phyloP scores from a whole-genome alignment of 208 protist species.

The Blastocrithidia nonstop region DNA sequence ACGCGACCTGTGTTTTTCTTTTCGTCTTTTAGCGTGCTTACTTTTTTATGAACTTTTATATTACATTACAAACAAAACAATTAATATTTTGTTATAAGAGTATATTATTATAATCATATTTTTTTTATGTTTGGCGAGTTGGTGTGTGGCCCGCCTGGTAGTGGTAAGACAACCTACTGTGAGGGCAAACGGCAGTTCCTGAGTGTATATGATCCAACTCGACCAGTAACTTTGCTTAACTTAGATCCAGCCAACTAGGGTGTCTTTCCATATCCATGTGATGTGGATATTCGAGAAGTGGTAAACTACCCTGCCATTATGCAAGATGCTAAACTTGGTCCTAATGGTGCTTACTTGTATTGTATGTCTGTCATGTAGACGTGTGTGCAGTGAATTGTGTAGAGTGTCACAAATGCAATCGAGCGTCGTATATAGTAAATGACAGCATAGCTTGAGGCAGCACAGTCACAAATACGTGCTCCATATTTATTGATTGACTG shows the following conservation, averaged over 20 bases:
- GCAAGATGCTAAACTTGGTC: conserved; percentile 88
- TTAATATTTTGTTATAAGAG: too few relatives aligned
- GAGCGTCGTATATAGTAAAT: conserved; percentile 45
- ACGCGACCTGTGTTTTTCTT: too few relatives aligned
- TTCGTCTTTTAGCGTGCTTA: too few relatives aligned
- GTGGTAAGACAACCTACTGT: conserved; percentile 93
- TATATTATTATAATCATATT: too few relatives aligned
- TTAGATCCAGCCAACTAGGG: conserved; percentile 97
- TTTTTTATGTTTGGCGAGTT: conserved; percentile 94
- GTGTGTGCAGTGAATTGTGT: conserved; percentile 56
- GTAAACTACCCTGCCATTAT: conserved; percentile 86
- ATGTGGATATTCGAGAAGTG: conserved; percentile 89
- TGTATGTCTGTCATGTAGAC: conserved; percentile 91
- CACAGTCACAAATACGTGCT: conserved; percentile 10
- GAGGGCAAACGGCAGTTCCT: conserved; percentile 91
- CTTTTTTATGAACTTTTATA: too few relatives aligned
- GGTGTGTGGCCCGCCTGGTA: conserved; percentile 93
- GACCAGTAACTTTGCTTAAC: conserved; percentile 90
- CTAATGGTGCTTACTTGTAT: conserved; percentile 96
- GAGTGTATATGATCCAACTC: conserved; percentile 69
- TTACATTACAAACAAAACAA: too few relatives aligned
- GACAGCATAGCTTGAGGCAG: not conserved
- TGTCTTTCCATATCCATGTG: conserved; percentile 86
- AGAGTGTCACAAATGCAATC: conserved; percentile 38
- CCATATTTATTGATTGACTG: conserved; percentile 95